Evolutionary conservation across 306 rosid genomes (phyloP).

Genomic region (Astragalus membranaceus): DNA sequence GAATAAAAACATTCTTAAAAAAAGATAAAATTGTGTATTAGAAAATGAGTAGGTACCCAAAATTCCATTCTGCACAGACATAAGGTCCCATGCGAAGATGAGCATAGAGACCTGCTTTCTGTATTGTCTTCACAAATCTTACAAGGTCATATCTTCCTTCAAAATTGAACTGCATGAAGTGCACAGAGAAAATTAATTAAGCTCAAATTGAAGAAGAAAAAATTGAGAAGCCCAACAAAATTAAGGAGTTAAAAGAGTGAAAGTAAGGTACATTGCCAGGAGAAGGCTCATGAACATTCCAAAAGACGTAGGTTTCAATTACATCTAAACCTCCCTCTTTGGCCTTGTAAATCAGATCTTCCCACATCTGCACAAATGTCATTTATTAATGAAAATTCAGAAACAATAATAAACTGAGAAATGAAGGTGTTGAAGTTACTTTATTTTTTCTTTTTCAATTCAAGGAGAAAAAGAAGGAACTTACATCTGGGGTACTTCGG

Average conservation of each 20-base stretch:
- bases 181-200: slow-evolving; percentile 4
- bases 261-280: slow-evolving; percentile 71
- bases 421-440: background rate
- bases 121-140: slow-evolving; percentile 80
- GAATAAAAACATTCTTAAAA: background rate
- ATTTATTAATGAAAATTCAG: slow-evolving; percentile 15
- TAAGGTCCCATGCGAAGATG: slow-evolving; percentile 98
- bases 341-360: slow-evolving; percentile 90
- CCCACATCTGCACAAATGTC: slow-evolving; percentile 72
- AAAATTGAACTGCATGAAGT: slow-evolving; percentile 36
- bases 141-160: slow-evolving; percentile 89
- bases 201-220: background rate
- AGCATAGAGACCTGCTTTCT: slow-evolving; percentile 89
- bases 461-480: background rate
- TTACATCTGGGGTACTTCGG: slow-evolving; percentile 96
- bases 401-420: background rate
- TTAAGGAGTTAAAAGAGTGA: background rate
- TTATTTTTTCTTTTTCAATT: background rate
- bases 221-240: background rate
- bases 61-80: slow-evolving; percentile 99
- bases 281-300: slow-evolving; percentile 98
- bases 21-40: background rate
- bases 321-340: slow-evolving; percentile 95
- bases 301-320: slow-evolving; percentile 88
- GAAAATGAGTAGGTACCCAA: slow-evolving; percentile 52